Conservation (phyloP, 768 basidiomycete species). For the Fomitopsis serialis region DNA sequence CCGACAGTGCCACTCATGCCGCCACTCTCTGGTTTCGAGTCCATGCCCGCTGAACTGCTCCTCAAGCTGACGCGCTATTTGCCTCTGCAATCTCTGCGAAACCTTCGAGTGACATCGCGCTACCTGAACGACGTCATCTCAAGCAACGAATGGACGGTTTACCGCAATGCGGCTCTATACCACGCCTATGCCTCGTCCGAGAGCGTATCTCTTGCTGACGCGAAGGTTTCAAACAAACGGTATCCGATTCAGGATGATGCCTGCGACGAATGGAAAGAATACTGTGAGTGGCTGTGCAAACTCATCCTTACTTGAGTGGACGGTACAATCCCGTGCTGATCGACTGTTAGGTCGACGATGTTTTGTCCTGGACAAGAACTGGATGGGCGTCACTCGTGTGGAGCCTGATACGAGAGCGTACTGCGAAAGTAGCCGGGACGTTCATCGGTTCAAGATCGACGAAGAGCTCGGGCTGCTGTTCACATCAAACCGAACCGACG, state of each 20-base stretch:
- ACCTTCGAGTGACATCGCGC: constrained; percentile 32
- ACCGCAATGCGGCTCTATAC: constrained; percentile 47
- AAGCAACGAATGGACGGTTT: constrained; percentile 46
- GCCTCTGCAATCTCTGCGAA: constrained; percentile 37
- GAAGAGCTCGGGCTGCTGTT: constrained; percentile 54
- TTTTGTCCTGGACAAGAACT: constrained; percentile 41
- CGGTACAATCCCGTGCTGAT: neutral
- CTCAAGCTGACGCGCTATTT: constrained; percentile 46
- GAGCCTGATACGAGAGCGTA: constrained; percentile 29
- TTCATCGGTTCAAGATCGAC: constrained; percentile 78
- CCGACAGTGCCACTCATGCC: no score
- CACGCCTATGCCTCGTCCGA: constrained; percentile 40
- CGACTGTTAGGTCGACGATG: constrained; percentile 38
- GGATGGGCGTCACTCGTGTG: no score
- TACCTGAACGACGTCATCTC: constrained; percentile 44
- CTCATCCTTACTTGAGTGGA: no score
- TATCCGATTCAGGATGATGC: constrained; percentile 30
- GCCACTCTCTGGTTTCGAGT: constrained; percentile 25
- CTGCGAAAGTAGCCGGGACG: constrained; percentile 27
- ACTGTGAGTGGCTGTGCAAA: constrained; percentile 45
- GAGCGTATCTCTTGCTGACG: neutral
- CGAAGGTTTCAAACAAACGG: constrained; percentile 26
- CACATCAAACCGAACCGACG: constrained; percentile 40
- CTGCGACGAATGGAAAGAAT: constrained; percentile 47
- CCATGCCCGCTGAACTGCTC: constrained; percentile 54